Percentiles rank a stretch among this genome's conserved stretches.
Conservation (phyloP, 106 monocot species). For the Chionographis japonica region DNA sequence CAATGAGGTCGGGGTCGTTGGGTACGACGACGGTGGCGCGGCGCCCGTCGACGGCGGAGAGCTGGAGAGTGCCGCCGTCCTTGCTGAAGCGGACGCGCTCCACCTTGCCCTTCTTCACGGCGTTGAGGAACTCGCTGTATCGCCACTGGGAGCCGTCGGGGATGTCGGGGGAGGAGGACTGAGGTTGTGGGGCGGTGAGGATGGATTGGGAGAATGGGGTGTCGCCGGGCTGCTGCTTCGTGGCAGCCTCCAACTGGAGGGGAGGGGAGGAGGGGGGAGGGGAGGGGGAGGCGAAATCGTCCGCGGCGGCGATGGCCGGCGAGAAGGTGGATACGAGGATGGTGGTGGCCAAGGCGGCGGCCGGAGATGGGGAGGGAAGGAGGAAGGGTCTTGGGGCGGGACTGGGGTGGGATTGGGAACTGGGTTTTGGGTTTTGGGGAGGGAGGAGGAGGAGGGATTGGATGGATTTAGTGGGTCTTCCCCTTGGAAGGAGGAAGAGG, state of each 20-base stretch:
- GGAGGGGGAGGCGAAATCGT: constrained; percentile 19
- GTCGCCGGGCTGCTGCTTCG: constrained; percentile 12
- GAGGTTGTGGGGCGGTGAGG: constrained; percentile 73
- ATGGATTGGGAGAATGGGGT: constrained; percentile 52
- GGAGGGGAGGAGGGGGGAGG: constrained; percentile 18
- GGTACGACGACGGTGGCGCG: constrained; percentile 87
- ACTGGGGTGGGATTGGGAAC: background rate
- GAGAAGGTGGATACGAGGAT: constrained; percentile 30
- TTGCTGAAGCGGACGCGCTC: constrained; percentile 93
- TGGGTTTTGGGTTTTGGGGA: constrained; percentile 11
- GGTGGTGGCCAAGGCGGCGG: constrained; percentile 36
- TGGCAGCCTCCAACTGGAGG: constrained; percentile 34
- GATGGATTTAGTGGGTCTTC: constrained; percentile 12
- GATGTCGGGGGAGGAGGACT: constrained; percentile 48
- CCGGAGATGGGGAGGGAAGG: background rate
- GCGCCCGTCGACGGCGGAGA: constrained; percentile 91
- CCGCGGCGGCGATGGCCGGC: constrained; percentile 26
- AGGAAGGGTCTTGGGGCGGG: constrained; percentile 2
- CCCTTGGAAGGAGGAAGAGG: constrained; percentile 32
- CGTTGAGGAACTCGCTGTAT: constrained; percentile 95
- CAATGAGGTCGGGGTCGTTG: constrained; percentile 90
- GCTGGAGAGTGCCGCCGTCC: constrained; percentile 80
- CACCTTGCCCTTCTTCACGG: constrained; percentile 93
- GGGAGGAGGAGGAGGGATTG: constrained; percentile 21
- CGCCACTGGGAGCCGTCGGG: constrained; percentile 94